These are phyloP conservation scores for Nannochloropsis salina DNA, from an alignment of 108 stramenopile genomes.

Conservation along the genomic window DNA sequence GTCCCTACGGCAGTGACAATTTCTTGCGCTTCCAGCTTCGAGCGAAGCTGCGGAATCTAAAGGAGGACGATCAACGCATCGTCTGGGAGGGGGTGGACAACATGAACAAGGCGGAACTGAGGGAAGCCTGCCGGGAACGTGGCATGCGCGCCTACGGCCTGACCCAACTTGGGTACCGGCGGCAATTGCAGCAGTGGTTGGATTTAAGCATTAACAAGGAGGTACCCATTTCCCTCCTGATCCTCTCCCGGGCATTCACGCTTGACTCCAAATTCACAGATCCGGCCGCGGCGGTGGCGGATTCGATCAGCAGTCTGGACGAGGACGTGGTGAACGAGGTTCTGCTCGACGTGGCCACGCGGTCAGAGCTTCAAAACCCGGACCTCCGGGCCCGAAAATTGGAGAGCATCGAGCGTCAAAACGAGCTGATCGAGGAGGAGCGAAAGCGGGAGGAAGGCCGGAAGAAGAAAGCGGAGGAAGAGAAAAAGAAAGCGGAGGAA, in stretches of 20 bases:
- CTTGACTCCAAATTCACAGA: slow-evolving; percentile 59
- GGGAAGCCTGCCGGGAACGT: slow-evolving; percentile 80
- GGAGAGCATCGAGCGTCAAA: slow-evolving; percentile 53
- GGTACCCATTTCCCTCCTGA: slow-evolving; percentile 88
- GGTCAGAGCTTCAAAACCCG: slow-evolving; percentile 59
- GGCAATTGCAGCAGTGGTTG: slow-evolving; percentile 86
- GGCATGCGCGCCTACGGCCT: slow-evolving; percentile 93
- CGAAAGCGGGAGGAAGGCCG: slow-evolving; percentile 48
- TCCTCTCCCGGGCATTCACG: slow-evolving; percentile 92
- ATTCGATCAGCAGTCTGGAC: slow-evolving; percentile 87
- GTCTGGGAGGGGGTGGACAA: slow-evolving; percentile 94
- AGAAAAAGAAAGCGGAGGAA: slow-evolving; percentile 24
- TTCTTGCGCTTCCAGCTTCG: slow-evolving; percentile 90
- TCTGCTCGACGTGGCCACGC: slow-evolving; percentile 79
- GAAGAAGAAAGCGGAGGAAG: slow-evolving; percentile 36
- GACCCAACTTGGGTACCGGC: slow-evolving; percentile 76
- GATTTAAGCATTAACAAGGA: slow-evolving; percentile 78
- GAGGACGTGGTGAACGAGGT: slow-evolving; percentile 90
- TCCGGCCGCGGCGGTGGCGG: slow-evolving; percentile 69
- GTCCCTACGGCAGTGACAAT: slow-evolving; percentile 83
- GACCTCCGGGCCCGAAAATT: slow-evolving; percentile 47
- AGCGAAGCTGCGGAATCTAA: slow-evolving; percentile 68
- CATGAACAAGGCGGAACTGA: slow-evolving; percentile 88
- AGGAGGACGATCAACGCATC: slow-evolving; percentile 93
- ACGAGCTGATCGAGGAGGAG: slow-evolving; percentile 60